Evolutionary conservation across 805 yeast species (phyloP).

Genomic region (Saturnispora saitoi): DNA sequence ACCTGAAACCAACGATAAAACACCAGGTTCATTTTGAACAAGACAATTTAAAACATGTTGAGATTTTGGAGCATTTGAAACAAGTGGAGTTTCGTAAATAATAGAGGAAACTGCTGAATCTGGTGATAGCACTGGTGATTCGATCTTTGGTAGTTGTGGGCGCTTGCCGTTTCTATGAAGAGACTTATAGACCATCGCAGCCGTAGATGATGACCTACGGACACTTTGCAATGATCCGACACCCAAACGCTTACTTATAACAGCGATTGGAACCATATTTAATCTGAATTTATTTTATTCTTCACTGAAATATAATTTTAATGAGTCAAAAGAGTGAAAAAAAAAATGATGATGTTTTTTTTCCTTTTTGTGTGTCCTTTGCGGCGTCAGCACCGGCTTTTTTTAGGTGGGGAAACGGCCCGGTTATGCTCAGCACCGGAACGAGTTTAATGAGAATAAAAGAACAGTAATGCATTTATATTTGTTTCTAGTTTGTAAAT

Average conservation of each 20-base stretch:
- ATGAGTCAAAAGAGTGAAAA: background rate
- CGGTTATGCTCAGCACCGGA: background rate
- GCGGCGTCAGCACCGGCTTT: background rate
- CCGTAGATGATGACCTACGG: conserved; percentile 56
- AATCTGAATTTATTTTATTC: background rate
- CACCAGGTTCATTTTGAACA: conserved; percentile 99
- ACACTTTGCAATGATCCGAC: background rate
- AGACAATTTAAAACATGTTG: conserved; percentile 92
- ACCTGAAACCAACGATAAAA: conserved; percentile 84
- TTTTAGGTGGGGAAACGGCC: background rate
- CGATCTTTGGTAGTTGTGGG: conserved; percentile 89
- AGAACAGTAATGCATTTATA: too few relatives aligned
- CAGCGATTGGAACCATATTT: background rate
- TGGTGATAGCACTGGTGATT: conserved; percentile 93
- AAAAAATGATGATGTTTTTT: background rate
- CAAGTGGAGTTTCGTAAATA: conserved; percentile 79
- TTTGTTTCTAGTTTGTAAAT: too few relatives aligned
- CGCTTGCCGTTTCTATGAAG: conserved; percentile 77
- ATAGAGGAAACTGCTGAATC: conserved; percentile 94
- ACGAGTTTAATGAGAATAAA: too few relatives aligned
- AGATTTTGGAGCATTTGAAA: conserved; percentile 52
- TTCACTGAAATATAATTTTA: background rate
- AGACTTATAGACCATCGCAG: conserved; percentile 91
- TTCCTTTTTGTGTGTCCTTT: background rate
- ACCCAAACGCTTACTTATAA: conserved; percentile 1